Evolutionary conservation across 352 stramenopile genomes (phyloP).

Genomic region (Globisporangium spiculum): DNA sequence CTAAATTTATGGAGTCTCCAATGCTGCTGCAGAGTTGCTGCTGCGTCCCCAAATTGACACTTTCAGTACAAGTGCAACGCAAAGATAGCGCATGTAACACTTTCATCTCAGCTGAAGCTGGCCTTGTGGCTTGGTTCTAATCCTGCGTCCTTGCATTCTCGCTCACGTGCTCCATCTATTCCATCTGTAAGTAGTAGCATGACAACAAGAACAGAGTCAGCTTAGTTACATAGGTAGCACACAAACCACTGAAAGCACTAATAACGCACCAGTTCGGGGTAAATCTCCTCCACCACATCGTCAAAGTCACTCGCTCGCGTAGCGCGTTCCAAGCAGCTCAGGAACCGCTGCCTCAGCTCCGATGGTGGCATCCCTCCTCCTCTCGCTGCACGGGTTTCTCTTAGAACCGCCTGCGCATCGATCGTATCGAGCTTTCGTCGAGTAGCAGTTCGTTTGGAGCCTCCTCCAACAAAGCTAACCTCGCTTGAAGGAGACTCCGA

Average conservation of each 20-base stretch:
- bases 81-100: neutral
- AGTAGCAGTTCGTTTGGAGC: neutral
- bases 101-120: neutral
- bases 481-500: conserved; percentile 16
- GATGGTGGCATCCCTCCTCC: conserved; percentile 5
- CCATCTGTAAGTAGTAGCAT: conserved; percentile 3
- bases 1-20: conserved; percentile 12
- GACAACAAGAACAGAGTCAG: neutral
- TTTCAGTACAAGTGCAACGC: neutral
- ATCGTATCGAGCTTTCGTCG: conserved; percentile 5
- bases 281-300: conserved; percentile 35
- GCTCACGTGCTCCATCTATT: neutral
- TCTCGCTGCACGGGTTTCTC: neutral
- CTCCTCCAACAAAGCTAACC: conserved; percentile 1
- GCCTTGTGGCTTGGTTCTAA: neutral
- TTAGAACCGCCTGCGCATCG: neutral
- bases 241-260: neutral
- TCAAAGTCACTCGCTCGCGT: conserved; percentile 29
- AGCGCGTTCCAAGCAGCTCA: conserved; percentile 15
- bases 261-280: conserved; percentile 34
- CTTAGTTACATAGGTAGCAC: neutral
- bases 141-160: too few relatives aligned
- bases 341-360: conserved; percentile 16
- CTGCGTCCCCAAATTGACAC: conserved; percentile 3
- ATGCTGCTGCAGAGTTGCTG: neutral